Evolutionary conservation across 495 filamentous ascomycete genomes (phyloP), one percentile per base, ranked within the genome.

Genomic region (Aspergillus bertholletiae): DNA sequence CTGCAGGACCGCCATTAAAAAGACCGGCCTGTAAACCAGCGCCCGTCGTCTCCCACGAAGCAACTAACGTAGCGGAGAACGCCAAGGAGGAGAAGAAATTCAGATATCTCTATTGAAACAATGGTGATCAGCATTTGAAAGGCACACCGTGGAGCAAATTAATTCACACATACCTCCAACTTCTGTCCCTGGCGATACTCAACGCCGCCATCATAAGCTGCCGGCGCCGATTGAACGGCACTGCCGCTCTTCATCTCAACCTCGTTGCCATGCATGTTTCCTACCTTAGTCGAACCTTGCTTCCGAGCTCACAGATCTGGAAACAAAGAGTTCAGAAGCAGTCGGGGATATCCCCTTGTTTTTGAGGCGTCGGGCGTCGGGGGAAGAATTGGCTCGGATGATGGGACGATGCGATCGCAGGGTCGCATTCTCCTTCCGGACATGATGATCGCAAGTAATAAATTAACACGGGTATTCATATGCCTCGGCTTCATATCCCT

Each of bases 21-120:
- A 70, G 58, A n/a, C 63, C 58, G 6, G 65, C 59, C 44, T 58
- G 56, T 26, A 67, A 52, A 51, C 56, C 55, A 34, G 54, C 63
- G 40, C 63, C 68, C n/a, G 60, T 48, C 3, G 64, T 50, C 47
- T 72, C 69, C 71, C 71, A 74, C n/a, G 71, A 68, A 9, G 64
- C 64, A 27, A 74, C 59, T 24, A 72, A 44, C 6, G 67, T 71
- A 7, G 59, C 56, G 2, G 67, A 67, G 28, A 74, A 69, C 32
- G 62, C 67, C 7, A 72, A 53, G 0, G 70, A 63, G 5, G 71
- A 68, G 54, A 70, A 58, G 46, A 69, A 64, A 34, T 66, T 66
- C 21, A 74, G 57, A 55, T 74, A 69, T 58, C 69, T 55, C 71
- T 74, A 26, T 34, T 27, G n/a, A 24, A 27, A 53, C 52, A 24